Conservation (phyloP, 495 filamentous ascomycete species). For the Penicillium herquei region DNA sequence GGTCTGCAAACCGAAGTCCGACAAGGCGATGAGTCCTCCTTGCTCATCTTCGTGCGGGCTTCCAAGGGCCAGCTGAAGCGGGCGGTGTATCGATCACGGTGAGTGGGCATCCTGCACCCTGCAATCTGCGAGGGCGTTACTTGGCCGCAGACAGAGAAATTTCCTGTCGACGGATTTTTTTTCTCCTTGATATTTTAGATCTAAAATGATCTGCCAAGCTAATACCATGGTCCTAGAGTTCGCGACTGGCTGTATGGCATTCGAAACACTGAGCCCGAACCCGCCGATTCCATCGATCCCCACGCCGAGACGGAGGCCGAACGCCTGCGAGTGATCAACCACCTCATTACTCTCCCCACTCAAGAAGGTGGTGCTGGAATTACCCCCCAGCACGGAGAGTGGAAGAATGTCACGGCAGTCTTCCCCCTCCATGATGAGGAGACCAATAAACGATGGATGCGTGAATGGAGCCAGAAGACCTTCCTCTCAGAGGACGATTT, state of each 20-base stretch:
- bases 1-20: constrained; percentile 85
- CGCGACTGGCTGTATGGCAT: constrained; percentile 97
- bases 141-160: no score
- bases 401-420: constrained; percentile 79
- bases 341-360: constrained; percentile 78
- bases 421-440: constrained; percentile 86
- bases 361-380: constrained; percentile 89
- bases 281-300: constrained; percentile 63
- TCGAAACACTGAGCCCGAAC: constrained; percentile 70
- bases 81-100: constrained; percentile 69
- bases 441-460: constrained; percentile 90
- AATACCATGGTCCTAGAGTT: constrained; percentile 50
- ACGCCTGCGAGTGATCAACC: constrained; percentile 77
- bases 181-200: background rate
- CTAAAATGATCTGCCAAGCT: background rate
- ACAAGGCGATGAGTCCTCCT: constrained; percentile 69
- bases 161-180: background rate
- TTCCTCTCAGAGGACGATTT: constrained; percentile 75
- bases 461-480: constrained; percentile 80
- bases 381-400: constrained; percentile 74
- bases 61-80: constrained; percentile 36
- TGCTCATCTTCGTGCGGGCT: constrained; percentile 82
- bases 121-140: background rate
- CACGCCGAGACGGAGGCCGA: constrained; percentile 87
- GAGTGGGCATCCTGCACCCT: constrained; percentile 14